Percentiles rank a stretch among this genome's conserved stretches.
phyloP scores from a whole-genome alignment of 768 basidiomycete species.

The Tylopilus subfusipes region DNA sequence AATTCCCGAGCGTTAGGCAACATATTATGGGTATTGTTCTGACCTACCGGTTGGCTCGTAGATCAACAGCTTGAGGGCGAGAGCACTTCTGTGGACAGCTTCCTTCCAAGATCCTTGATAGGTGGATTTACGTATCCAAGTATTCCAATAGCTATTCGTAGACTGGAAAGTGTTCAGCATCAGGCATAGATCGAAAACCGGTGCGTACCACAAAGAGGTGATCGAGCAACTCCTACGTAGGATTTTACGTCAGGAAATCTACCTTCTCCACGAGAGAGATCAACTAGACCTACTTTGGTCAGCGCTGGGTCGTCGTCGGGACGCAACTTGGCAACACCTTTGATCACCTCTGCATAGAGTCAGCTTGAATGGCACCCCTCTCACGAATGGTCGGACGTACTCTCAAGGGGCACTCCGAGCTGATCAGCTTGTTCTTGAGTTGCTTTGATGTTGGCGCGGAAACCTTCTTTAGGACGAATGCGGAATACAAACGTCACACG shows the following conservation, averaged over 20 bases:
- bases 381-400: constrained; percentile 23
- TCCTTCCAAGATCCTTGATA: constrained; percentile 97
- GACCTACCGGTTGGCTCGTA: constrained; percentile 80
- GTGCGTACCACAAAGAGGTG: constrained; percentile 50
- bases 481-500: constrained; percentile 85
- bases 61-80: constrained; percentile 91
- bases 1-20: constrained; percentile 2
- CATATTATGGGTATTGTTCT: neutral
- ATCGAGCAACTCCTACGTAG: constrained; percentile 51
- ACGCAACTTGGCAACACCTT: constrained; percentile 43
- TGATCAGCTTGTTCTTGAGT: constrained; percentile 40
- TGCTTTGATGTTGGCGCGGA: constrained; percentile 15
- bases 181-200: neutral
- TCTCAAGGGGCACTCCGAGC: constrained; percentile 45
- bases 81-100: constrained; percentile 84
- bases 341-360: constrained; percentile 37
- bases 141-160: constrained; percentile 81
- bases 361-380: neutral
- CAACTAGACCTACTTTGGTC: constrained; percentile 44
- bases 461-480: constrained; percentile 49
- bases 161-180: constrained; percentile 35
- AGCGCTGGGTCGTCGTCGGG: constrained; percentile 69
- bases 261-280: neutral
- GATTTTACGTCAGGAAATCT: neutral
- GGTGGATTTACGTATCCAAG: constrained; percentile 85